Percentiles rank a stretch among this genome's conserved stretches.
These are phyloP conservation scores for Chlorella sp. DNA, from an alignment of 139 green algal genomes.

Conservation along the genomic window DNA sequence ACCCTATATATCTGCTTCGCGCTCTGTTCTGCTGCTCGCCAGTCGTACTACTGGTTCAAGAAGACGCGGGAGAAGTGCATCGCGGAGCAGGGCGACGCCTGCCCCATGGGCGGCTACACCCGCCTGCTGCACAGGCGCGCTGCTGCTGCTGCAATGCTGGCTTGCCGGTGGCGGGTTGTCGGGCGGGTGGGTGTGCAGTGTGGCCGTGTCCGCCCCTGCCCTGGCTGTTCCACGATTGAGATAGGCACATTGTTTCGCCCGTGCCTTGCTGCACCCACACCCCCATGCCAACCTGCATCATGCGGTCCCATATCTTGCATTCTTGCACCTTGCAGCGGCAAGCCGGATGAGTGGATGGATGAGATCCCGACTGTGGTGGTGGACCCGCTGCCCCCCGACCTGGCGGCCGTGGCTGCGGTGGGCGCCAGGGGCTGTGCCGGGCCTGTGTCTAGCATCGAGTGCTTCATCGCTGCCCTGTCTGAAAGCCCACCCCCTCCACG, in stretches of 20 bases:
- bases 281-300: too few relatives aligned
- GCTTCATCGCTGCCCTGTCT: too few relatives aligned
- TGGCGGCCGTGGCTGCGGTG: background rate
- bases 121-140: slow-evolving; percentile 60
- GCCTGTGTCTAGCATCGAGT: too few relatives aligned
- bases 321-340: slow-evolving; percentile 36
- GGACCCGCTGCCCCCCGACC: slow-evolving; percentile 50
- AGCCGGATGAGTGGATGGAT: slow-evolving; percentile 67
- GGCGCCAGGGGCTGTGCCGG: too few relatives aligned
- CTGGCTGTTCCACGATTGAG: too few relatives aligned
- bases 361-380: slow-evolving; percentile 85
- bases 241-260: too few relatives aligned
- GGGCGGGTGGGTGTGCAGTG: too few relatives aligned
- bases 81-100: slow-evolving; percentile 37
- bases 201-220: too few relatives aligned
- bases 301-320: background rate
- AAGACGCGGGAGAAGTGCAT: slow-evolving; percentile 43
- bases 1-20: too few relatives aligned
- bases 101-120: slow-evolving; percentile 83
- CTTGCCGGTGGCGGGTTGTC: too few relatives aligned
- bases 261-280: too few relatives aligned
- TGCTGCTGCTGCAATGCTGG: too few relatives aligned
- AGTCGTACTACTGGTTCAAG: slow-evolving; percentile 72
- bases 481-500: background rate
- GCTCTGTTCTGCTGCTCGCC: background rate